phyloP scores from a whole-genome alignment of 2,329 filamentous ascomycete genomes.

The Penicillium sp. region DNA sequence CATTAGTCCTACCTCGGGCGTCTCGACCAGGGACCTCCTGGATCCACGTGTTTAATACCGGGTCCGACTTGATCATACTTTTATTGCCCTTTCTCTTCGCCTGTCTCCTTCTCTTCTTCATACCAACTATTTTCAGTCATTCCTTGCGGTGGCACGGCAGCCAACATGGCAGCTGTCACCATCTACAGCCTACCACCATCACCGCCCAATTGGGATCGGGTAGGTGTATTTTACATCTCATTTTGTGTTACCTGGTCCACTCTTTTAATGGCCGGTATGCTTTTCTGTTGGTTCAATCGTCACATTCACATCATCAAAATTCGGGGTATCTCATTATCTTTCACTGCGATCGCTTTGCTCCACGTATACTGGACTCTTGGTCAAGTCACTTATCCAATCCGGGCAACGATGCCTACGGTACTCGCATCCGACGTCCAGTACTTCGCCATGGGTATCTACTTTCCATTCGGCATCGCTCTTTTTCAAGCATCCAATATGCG shows the following conservation, averaged over 20 bases:
- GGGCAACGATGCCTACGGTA: conserved; percentile 35
- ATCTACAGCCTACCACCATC: conserved; percentile 13
- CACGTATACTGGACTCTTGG: conserved; percentile 44
- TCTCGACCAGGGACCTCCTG: neutral
- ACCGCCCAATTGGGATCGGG: conserved; percentile 7
- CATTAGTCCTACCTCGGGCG: neutral
- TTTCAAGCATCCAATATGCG: conserved; percentile 15
- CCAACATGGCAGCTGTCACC: conserved; percentile 9
- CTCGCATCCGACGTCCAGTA: conserved; percentile 59
- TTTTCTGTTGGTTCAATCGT: conserved; percentile 38
- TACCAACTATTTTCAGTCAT: neutral
- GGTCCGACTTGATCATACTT: too few relatives aligned
- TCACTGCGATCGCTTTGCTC: conserved; percentile 42
- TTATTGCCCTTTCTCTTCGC: neutral
- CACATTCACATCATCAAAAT: conserved; percentile 42
- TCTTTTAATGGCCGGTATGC: conserved; percentile 26
- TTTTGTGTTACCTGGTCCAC: conserved; percentile 10
- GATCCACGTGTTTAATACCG: too few relatives aligned
- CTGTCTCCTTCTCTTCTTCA: neutral
- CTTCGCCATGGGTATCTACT: conserved; percentile 68
- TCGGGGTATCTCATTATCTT: conserved; percentile 42
- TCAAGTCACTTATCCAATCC: conserved; percentile 38
- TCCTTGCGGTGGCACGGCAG: neutral
- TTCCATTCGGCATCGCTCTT: conserved; percentile 9
- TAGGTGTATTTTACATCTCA: conserved; percentile 11